Evolutionary conservation across 257 asterid species (phyloP).

Genomic region (Plantago ovata): DNA sequence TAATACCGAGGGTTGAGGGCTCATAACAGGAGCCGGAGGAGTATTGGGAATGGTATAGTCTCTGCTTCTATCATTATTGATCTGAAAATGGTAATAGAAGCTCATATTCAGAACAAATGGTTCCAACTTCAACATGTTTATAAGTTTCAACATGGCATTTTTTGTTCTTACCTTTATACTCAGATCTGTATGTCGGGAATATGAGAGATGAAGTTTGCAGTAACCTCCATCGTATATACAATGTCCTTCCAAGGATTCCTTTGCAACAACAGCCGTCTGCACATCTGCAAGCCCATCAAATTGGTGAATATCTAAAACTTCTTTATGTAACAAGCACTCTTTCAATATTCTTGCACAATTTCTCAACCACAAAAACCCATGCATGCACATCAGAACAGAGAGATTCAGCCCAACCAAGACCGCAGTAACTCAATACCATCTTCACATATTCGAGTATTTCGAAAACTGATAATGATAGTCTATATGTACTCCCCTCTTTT

Average conservation of each 20-base stretch:
- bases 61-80: conserved; percentile 86
- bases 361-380: no score
- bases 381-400: no score
- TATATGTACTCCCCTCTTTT: no score
- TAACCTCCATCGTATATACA: conserved; percentile 97
- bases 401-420: no score
- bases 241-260: conserved; percentile 96
- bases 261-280: conserved; percentile 91
- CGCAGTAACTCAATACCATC: no score
- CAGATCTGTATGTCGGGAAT: conserved; percentile 96
- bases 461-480: no score
- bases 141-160: neutral
- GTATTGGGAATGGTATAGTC: conserved; percentile 75
- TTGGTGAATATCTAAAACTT: conserved; percentile 5
- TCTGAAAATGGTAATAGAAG: conserved; percentile 32
- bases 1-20: conserved; percentile 61
- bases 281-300: conserved; percentile 62
- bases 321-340: neutral
- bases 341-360: no score
- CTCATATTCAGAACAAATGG: neutral
- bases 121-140: neutral
- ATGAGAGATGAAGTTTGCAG: conserved; percentile 96
- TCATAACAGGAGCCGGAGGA: no score
- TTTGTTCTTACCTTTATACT: conserved; percentile 73
- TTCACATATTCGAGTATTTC: no score